Evolutionary conservation across 148 eudicot genomes (phyloP).

Genomic region (Tetragonia tetragonoides): DNA sequence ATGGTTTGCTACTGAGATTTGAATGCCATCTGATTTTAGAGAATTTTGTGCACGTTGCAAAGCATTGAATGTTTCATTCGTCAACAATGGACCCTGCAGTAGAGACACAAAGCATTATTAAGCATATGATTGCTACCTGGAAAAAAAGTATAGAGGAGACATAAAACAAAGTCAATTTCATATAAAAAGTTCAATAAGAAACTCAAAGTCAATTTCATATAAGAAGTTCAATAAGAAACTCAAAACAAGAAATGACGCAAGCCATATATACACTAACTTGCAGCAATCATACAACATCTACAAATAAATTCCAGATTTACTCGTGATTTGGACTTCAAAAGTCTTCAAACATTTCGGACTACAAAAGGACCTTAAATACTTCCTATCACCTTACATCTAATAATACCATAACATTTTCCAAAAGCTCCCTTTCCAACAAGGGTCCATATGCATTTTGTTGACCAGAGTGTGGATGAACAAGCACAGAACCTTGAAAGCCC

Average conservation of each 20-base stretch:
- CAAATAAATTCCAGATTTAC: not conserved
- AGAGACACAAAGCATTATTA: conserved; percentile 9
- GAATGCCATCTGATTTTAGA: conserved; percentile 47
- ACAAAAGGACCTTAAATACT: too few relatives aligned
- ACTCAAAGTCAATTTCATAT: not conserved
- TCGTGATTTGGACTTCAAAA: too few relatives aligned
- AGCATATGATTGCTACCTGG: not conserved
- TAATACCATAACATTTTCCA: too few relatives aligned
- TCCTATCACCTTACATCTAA: too few relatives aligned
- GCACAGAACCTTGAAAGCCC: too few relatives aligned
- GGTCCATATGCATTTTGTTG: too few relatives aligned
- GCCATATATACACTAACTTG: not conserved
- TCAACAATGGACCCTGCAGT: conserved; percentile 50
- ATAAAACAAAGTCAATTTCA: not conserved
- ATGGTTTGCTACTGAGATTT: conserved; percentile 49
- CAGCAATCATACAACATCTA: not conserved
- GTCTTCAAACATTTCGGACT: too few relatives aligned
- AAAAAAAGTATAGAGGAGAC: not conserved
- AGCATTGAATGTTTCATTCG: conserved; percentile 61
- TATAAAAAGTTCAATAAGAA: not conserved
- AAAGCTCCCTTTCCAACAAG: too few relatives aligned
- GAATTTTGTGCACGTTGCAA: conserved; percentile 63
- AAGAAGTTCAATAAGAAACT: not conserved
- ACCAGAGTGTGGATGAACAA: too few relatives aligned
- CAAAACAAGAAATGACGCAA: not conserved